These are phyloP conservation scores for Pholiota conissans DNA, from an alignment of 768 basidiomycete genomes.

Conservation along the genomic window DNA sequence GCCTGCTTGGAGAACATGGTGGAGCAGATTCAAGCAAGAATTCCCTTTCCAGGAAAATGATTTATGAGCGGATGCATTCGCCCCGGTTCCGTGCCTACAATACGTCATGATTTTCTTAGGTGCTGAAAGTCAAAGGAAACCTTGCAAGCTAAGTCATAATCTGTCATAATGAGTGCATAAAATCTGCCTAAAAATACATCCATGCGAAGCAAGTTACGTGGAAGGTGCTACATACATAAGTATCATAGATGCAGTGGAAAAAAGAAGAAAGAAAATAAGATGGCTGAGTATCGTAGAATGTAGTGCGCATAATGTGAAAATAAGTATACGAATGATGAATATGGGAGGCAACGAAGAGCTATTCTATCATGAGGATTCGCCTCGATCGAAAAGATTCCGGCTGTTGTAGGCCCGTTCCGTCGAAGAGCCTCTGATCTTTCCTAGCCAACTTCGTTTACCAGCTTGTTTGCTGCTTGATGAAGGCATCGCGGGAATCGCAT, in stretches of 20 bases:
- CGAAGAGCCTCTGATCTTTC: slow-evolving; percentile 57
- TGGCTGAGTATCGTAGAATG: background rate
- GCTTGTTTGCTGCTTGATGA: slow-evolving; percentile 41
- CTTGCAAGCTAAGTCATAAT: too few species aligned
- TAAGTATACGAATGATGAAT: too few species aligned
- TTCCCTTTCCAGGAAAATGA: background rate
- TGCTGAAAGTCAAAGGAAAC: background rate
- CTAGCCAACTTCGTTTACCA: slow-evolving; percentile 66
- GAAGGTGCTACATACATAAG: slow-evolving; percentile 22
- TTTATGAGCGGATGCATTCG: background rate
- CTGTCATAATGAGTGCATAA: background rate
- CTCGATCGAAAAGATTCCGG: slow-evolving; percentile 17
- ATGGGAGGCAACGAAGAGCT: too few species aligned
- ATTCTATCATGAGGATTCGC: slow-evolving; percentile 22
- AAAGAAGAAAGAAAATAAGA: background rate
- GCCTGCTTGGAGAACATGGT: slow-evolving; percentile 43
- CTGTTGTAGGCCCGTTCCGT: slow-evolving; percentile 16
- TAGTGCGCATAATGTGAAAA: background rate
- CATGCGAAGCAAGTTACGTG: slow-evolving; percentile 20
- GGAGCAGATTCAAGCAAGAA: background rate
- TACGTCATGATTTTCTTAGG: background rate
- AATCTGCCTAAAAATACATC: slow-evolving; percentile 31
- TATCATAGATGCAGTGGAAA: slow-evolving; percentile 16
- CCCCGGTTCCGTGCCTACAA: too few species aligned
- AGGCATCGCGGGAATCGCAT: slow-evolving; percentile 25